Evolutionary conservation across 2,329 filamentous ascomycete genomes (phyloP).

Genomic region (Aspergillus sp.): DNA sequence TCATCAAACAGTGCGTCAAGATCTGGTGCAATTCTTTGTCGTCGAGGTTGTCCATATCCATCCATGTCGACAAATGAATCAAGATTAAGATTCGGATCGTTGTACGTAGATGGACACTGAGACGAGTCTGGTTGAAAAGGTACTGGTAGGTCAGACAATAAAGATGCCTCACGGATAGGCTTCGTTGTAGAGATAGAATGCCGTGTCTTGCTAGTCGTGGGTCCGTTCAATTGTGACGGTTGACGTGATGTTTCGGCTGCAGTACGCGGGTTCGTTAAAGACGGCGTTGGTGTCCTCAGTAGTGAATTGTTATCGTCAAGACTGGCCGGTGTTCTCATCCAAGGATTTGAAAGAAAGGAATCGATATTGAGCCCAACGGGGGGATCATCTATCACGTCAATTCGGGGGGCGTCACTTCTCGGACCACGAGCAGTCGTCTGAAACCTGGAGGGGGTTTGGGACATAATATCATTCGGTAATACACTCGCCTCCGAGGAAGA

Average conservation of each 20-base stretch:
- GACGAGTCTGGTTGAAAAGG: constrained; percentile 13
- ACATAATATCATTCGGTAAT: background rate
- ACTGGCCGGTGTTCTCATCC: constrained; percentile 21
- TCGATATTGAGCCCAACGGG: constrained; percentile 8
- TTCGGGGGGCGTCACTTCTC: constrained; percentile 1
- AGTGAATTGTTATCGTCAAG: constrained; percentile 20
- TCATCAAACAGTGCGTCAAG: constrained; percentile 52
- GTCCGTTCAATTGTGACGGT: constrained; percentile 12
- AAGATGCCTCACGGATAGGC: constrained; percentile 10
- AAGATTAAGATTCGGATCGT: constrained; percentile 21
- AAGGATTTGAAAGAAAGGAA: constrained; percentile 21
- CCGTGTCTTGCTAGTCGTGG: constrained; percentile 7
- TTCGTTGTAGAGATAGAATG: constrained; percentile 15
- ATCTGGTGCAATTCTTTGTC: constrained; percentile 29
- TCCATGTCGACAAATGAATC: constrained; percentile 25
- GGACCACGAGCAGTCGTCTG: background rate
- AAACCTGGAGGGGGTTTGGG: constrained; percentile 1
- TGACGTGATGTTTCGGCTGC: constrained; percentile 13
- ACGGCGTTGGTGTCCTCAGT: constrained; percentile 22
- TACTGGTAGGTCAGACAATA: constrained; percentile 18
- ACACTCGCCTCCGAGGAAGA: background rate
- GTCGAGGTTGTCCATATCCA: constrained; percentile 19
- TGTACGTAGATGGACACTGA: constrained; percentile 22
- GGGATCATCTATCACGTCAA: constrained; percentile 5
- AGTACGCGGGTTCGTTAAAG: constrained; percentile 18